Evolutionary conservation across 2,329 filamentous ascomycete genomes (phyloP), one percentile per base, ranked within the genome.

Genomic region (Exophiala aquamarina): DNA sequence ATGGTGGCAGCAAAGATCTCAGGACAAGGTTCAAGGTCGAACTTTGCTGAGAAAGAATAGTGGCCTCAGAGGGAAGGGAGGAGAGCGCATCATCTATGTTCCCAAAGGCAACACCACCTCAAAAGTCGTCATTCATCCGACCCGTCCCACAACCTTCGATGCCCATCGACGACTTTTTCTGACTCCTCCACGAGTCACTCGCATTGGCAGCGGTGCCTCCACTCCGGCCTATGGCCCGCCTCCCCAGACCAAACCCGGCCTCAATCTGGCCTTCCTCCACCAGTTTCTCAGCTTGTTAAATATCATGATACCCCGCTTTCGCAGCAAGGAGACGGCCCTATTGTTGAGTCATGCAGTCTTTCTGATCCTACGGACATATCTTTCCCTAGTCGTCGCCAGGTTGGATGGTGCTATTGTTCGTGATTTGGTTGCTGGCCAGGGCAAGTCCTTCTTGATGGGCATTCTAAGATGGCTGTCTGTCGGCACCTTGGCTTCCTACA

Each of bases 291-390:
- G 92, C 63, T 72, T 98, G 44, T 82, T 97, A 72, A 96, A 90
- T 70, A 97, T 98, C 63, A 95, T 97, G 89, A 87, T 98, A 53
- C 93, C 93, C 4, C 77, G 92, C 54, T 95, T 92, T 87, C 86
- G 86, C 13, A 95, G 90, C 67, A 98, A 98, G 66, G 93, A 97
- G 72, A 91, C 92, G 0, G 92, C 91, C 1, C 71, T 98, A 54
- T 74, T 98, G 21, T 69, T 95, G 53, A 93, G 90, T 61, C 93
- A 98, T 63, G 86, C 88, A 14, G 76, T 89, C 21, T 98, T 97
- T 66, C 70, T 98, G 54, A 83, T 98, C 75, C 75, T 97, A 42
- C 78, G 93, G 50, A 98, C 93, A 35, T 98, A 98, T 63, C 78
- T 98, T 9, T 97, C 92, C 8, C 75, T 98, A 2, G 82, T 98